Evolutionary conservation across 805 yeast species (phyloP).

Genomic region (Hanseniaspora lachancei): DNA sequence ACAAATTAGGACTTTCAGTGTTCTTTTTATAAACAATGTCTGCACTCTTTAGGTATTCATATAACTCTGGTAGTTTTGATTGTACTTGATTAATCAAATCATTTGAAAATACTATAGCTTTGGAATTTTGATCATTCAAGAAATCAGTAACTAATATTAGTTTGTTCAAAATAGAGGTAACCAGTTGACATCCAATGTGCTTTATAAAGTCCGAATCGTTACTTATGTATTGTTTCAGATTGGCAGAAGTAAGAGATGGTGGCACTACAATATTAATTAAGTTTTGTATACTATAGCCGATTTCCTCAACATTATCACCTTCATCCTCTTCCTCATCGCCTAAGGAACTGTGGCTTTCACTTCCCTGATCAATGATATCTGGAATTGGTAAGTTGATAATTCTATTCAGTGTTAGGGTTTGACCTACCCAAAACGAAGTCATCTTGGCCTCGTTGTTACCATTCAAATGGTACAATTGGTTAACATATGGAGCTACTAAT

Average conservation of each 20-base stretch:
- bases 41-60: constrained; percentile 29
- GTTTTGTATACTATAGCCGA: constrained; percentile 14
- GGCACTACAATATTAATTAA: constrained; percentile 53
- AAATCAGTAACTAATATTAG: constrained; percentile 23
- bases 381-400: constrained; percentile 51
- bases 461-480: constrained; percentile 39
- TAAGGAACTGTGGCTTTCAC: constrained; percentile 27
- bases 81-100: constrained; percentile 1
- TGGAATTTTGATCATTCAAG: background rate
- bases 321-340: constrained; percentile 7
- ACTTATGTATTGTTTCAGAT: constrained; percentile 47
- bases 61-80: background rate
- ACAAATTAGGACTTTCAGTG: constrained; percentile 28
- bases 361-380: constrained; percentile 22
- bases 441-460: constrained; percentile 69
- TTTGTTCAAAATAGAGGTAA: constrained; percentile 43
- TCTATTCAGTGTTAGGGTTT: constrained; percentile 46
- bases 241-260: constrained; percentile 42
- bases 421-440: constrained; percentile 73
- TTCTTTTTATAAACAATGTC: constrained; percentile 34
- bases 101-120: constrained; percentile 1
- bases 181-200: constrained; percentile 51
- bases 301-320: background rate
- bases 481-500: constrained; percentile 56
- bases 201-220: constrained; percentile 39